These are phyloP conservation scores for Mediolabrus comicus DNA, from an alignment of 108 stramenopile species.

Conservation along the genomic window DNA sequence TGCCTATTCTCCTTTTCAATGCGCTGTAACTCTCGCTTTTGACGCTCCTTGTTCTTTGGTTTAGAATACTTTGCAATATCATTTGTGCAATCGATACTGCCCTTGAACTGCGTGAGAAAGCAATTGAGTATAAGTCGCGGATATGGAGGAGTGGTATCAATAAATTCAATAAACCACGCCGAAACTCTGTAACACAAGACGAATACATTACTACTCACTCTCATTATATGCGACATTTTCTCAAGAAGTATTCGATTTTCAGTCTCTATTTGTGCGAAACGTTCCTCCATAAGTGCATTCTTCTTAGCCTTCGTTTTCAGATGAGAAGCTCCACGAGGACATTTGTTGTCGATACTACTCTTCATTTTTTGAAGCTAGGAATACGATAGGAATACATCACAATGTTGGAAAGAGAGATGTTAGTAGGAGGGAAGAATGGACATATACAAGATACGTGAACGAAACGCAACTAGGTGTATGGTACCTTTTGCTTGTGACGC, in stretches of 20 bases:
- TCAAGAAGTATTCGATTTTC: conserved; percentile 85
- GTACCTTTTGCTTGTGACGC: conserved; percentile 60
- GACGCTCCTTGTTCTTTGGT: conserved; percentile 53
- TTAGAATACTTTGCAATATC: conserved; percentile 48
- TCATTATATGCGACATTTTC: conserved; percentile 88
- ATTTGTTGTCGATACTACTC: conserved; percentile 78
- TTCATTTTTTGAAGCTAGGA: conserved; percentile 77
- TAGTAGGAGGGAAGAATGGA: background rate
- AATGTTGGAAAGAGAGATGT: background rate
- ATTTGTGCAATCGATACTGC: conserved; percentile 62
- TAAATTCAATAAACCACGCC: background rate
- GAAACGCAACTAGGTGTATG: background rate
- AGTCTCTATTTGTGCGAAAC: conserved; percentile 75
- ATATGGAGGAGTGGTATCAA: too few species aligned
- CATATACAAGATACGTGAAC: background rate
- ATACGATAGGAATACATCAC: background rate
- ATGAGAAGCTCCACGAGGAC: conserved; percentile 58
- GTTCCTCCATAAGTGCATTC: conserved; percentile 77
- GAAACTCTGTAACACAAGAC: background rate
- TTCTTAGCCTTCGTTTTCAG: conserved; percentile 78
- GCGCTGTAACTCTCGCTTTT: conserved; percentile 78
- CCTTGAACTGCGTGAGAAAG: conserved; percentile 38
- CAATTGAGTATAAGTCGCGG: too few species aligned
- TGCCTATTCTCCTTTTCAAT: conserved; percentile 84
- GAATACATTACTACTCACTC: conserved; percentile 22